These are phyloP conservation scores for Candida sp. DNA, from an alignment of 1,139 yeast species.

Conservation along the genomic window DNA sequence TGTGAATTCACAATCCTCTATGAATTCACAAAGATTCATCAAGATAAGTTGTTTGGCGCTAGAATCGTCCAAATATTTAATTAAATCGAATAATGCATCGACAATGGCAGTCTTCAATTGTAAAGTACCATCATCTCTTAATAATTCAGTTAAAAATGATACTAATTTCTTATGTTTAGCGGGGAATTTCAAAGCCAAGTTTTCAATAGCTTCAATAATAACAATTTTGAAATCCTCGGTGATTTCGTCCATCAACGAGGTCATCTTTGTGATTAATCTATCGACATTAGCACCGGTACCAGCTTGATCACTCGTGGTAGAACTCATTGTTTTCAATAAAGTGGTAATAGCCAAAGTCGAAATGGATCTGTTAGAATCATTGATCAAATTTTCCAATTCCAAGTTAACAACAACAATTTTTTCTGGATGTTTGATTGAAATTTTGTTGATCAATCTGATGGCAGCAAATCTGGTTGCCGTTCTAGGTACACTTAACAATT, in stretches of 20 bases:
- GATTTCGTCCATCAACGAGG: conserved; percentile 89
- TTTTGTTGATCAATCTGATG: conserved; percentile 80
- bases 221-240: conserved; percentile 95
- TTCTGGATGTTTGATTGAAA: conserved; percentile 81
- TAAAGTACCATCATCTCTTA: conserved; percentile 90
- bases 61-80: conserved; percentile 76
- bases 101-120: conserved; percentile 83
- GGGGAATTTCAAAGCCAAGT: conserved; percentile 91
- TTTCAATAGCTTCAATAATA: conserved; percentile 92
- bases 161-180: conserved; percentile 83
- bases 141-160: conserved; percentile 74
- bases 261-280: conserved; percentile 80
- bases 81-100: conserved; percentile 87
- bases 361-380: conserved; percentile 85
- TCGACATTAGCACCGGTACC: conserved; percentile 70
- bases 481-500: conserved; percentile 82
- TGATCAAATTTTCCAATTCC: conserved; percentile 83
- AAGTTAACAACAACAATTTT: conserved; percentile 65
- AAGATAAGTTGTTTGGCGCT: conserved; percentile 78
- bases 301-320: conserved; percentile 40
- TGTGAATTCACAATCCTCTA: conserved; percentile 97
- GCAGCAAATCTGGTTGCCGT: conserved; percentile 92
- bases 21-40: conserved; percentile 90
- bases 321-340: conserved; percentile 89
- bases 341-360: conserved; percentile 99